Percentiles rank a stretch among this genome's conserved stretches.
Evolutionary conservation across 176 grass and related monocot species (phyloP).

Genomic region (Zoysia pacifica): DNA sequence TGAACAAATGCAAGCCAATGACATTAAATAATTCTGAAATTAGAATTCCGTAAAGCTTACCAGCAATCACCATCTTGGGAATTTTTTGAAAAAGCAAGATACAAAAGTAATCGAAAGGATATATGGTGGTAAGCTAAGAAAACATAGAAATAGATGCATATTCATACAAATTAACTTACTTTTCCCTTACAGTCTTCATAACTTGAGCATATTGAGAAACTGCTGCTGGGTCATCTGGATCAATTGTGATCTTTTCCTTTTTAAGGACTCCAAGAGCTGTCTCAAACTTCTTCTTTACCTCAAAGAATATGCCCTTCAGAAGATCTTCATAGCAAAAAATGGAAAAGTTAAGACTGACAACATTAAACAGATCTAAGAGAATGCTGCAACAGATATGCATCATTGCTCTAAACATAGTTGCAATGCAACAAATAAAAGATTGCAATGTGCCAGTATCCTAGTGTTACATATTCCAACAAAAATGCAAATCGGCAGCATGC

Average conservation of each 20-base stretch:
- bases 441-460: neutral
- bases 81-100: neutral
- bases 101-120: neutral
- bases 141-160: neutral
- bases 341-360: constrained; percentile 13
- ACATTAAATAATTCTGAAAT: neutral
- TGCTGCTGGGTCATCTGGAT: constrained; percentile 80
- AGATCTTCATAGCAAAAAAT: constrained; percentile 55
- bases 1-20: neutral
- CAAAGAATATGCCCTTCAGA: constrained; percentile 89
- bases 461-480: neutral
- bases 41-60: neutral
- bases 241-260: constrained; percentile 97
- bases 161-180: constrained; percentile 55
- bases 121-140: neutral
- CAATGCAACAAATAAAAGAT: neutral
- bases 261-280: constrained; percentile 71
- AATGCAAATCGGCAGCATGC: neutral
- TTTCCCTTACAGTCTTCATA: constrained; percentile 84
- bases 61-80: neutral
- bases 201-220: constrained; percentile 72
- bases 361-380: constrained; percentile 9
- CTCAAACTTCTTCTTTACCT: constrained; percentile 94
- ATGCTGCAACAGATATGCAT: neutral
- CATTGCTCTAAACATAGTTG: neutral